A percentile compares a stretch with the other conserved stretches of the same genome.
These are phyloP conservation scores for Pulveroboletus ravenelii DNA, from an alignment of 768 basidiomycete species.

Conservation along the genomic window DNA sequence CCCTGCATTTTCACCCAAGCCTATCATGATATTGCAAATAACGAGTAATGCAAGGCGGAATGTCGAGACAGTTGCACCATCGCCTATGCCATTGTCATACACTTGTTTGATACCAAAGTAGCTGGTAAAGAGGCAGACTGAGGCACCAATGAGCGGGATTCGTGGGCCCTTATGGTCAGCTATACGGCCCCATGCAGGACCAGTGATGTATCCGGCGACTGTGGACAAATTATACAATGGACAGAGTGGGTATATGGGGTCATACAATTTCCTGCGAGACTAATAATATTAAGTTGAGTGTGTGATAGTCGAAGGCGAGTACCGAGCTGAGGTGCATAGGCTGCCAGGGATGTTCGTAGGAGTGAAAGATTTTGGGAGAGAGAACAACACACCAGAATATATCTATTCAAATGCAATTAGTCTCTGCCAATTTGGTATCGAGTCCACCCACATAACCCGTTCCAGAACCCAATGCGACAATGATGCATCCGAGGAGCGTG, in stretches of 20 bases:
- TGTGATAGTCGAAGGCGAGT: constrained; percentile 69
- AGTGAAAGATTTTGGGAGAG: neutral
- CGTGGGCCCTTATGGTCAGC: constrained; percentile 73
- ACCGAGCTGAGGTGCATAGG: constrained; percentile 85
- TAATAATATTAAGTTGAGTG: constrained; percentile 79
- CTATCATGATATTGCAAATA: constrained; percentile 65
- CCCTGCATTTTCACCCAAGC: constrained; percentile 72
- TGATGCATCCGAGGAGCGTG: constrained; percentile 50
- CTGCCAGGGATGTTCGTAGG: constrained; percentile 31
- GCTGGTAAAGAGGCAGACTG: constrained; percentile 58
- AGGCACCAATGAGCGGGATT: constrained; percentile 56
- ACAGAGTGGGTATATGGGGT: neutral
- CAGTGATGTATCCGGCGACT: constrained; percentile 76
- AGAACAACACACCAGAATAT: constrained; percentile 25
- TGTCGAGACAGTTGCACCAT: constrained; percentile 34
- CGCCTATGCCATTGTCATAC: constrained; percentile 51
- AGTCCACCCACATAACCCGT: constrained; percentile 64
- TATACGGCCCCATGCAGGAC: constrained; percentile 75
- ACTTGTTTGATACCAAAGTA: constrained; percentile 71
- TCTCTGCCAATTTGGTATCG: neutral
- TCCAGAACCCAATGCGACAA: constrained; percentile 60
- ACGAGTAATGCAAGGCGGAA: constrained; percentile 50
- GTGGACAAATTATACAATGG: neutral
- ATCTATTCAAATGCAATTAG: constrained; percentile 14
- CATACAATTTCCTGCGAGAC: constrained; percentile 73